Evolutionary conservation across 1,284 basidiomycete genomes (phyloP), one percentile per base, ranked within the genome.

Genomic region (Apiotrichum porosum): DNA sequence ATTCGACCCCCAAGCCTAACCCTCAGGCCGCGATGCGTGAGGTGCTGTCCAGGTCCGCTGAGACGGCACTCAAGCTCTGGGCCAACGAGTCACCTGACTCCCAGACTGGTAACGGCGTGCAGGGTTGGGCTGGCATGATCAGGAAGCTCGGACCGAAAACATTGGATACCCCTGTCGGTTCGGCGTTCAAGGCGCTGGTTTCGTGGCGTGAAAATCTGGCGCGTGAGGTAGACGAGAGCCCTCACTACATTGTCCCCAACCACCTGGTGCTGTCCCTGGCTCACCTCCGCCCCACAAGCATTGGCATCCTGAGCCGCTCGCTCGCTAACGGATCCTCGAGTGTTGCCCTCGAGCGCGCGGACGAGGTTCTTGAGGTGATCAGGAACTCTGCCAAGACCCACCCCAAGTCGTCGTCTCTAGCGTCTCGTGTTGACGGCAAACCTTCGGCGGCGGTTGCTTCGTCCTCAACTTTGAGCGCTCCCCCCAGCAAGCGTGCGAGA

Each of bases 151-250:
- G 89, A 62, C 56, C 54, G 13, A n/a, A n/a, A n/a, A 88, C 86
- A 62, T 44, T 60, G 23, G 44, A 49, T 14, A 47, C 78, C 76
- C 70, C 80, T 56, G 79, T 81, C 51, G 72, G 75, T 37, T 78
- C 78, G 35, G 81, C 91, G n/a, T 88, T 88, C 68, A 80, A 78
- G 49, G 77, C 77, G 0, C 75, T 95, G 17, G 90, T 95, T 71
- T 76, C 73, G 24, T 97, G 94, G 94, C 79, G 94, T 55, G 93
- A 97, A 65, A 63, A 67, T 3, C 73, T 85, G 1, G 88, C 91
- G 0, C 78, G 91, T 42, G 81, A 84, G 50, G 85, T 91, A 56
- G 94, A 97, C 67, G 94, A 97, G 71, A 87, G 86, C 64, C 81
- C 81, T 5, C 76, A 84, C 83, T 91, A 37, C 64, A 79, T 90